Base-by-base conservation (phyloP, 768 basidiomycete species). In the Pholiota microspora region DNA sequence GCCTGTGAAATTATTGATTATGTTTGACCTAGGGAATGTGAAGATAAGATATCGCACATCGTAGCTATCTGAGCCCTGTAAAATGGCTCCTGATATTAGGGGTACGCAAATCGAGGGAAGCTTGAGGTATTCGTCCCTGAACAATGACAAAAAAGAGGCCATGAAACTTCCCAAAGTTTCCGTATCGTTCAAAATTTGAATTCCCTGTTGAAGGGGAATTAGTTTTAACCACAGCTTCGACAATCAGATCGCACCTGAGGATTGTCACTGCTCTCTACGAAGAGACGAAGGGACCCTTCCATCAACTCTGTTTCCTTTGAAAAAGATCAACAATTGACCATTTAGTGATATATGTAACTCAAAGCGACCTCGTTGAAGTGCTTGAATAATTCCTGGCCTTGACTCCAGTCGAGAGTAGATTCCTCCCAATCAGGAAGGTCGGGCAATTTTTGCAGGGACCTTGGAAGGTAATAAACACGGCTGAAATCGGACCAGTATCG, bases 211-310 rank as follows among this genome's bases (percentile, higher is more conserved):
- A 29, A 28, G 38, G 21, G 28, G 6, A 18, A 25, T 28, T 28
- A 31, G 25, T 10, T 28, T 10, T 50, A 38, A 29, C 5, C 18
- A 46, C n/a, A 25, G 15, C 7, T n/a, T 15, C n/a, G n/a, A 21
- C 36, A 42, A 44, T 7, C 13, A 18, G 35, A 40, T 44, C 48
- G 51, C 59, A 88, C 89, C 81, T 91, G 90, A 12, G 86, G 74
- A 49, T 79, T 78, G 64, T 91, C 80, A 62, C 88, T 89, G 59
- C 90, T 89, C 64, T 93, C 90, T 4, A 88, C 76, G 51, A 88
- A 80, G 13, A 77, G 71, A 15, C 90, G 79, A 49, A 92, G 73
- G 10, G 83, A 74, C 4, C 79, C 83, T 38, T 92, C 89, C 81
- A 89, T 84, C 45, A 91, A 62, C 47, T 78, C 79, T n/a, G 69